A percentile compares a stretch with the other conserved stretches of the same genome.
These are phyloP conservation scores for Trichothecium roseum DNA, from an alignment of 2,329 filamentous ascomycete species.

Conservation along the genomic window DNA sequence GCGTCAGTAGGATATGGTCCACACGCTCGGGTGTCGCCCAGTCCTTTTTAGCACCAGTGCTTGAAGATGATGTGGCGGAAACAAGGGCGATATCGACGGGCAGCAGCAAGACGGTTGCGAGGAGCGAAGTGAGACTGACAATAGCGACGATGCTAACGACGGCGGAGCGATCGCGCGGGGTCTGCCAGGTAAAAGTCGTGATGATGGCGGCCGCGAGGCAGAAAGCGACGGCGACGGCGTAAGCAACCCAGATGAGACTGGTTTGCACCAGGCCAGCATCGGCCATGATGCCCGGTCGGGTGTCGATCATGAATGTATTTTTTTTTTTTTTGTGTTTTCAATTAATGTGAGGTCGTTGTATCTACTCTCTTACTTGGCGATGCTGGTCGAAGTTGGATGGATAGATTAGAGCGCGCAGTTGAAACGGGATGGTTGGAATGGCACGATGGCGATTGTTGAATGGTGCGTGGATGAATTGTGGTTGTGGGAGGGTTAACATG, in stretches of 20 bases:
- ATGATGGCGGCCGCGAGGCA: slow-evolving; percentile 68
- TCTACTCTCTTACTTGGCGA: too few species aligned
- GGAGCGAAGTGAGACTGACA: slow-evolving; percentile 72
- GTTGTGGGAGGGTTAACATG: too few species aligned
- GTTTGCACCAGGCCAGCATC: slow-evolving; percentile 62
- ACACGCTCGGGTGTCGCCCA: slow-evolving; percentile 85
- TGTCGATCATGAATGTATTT: neutral
- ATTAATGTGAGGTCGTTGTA: too few species aligned
- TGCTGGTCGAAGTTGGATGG: too few species aligned
- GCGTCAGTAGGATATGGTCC: slow-evolving; percentile 64
- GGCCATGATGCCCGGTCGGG: slow-evolving; percentile 19
- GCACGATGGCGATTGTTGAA: too few species aligned
- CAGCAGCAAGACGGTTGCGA: slow-evolving; percentile 84
- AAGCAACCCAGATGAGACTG: slow-evolving; percentile 90
- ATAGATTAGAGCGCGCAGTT: too few species aligned
- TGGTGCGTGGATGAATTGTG: too few species aligned
- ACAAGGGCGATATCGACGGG: slow-evolving; percentile 94
- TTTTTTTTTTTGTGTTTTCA: neutral
- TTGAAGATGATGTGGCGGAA: slow-evolving; percentile 71
- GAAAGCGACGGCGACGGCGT: slow-evolving; percentile 70
- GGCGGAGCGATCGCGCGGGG: slow-evolving; percentile 73
- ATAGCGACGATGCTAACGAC: slow-evolving; percentile 78
- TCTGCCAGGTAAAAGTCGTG: slow-evolving; percentile 88
- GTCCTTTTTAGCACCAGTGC: slow-evolving; percentile 75
- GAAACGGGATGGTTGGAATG: too few species aligned